These are phyloP conservation scores for Apiospora koreana DNA, from an alignment of 2,329 filamentous ascomycete genomes.

Conservation along the genomic window DNA sequence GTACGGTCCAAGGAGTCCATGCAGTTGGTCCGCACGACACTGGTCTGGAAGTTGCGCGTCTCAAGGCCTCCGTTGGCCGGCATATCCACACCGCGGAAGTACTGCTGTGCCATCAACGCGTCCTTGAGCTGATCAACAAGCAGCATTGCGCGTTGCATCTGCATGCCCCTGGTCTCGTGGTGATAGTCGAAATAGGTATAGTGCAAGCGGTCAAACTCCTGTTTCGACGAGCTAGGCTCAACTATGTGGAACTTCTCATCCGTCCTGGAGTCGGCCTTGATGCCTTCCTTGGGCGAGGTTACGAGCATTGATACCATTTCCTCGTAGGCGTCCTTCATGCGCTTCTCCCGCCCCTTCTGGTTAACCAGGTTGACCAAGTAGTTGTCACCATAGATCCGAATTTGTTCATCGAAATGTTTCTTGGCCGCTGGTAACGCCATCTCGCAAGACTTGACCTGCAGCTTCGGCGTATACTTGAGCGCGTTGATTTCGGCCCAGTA, in stretches of 20 bases:
- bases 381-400: conserved; percentile 91
- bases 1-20: conserved; percentile 99
- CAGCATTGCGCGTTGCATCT: conserved; percentile 88
- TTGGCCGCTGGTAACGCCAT: conserved; percentile 75
- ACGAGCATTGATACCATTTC: conserved; percentile 79
- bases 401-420: conserved; percentile 92
- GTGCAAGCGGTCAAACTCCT: conserved; percentile 81
- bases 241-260: conserved; percentile 82
- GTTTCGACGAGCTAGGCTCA: conserved; percentile 57
- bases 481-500: conserved; percentile 97
- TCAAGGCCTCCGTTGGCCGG: conserved; percentile 78
- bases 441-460: conserved; percentile 85
- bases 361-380: conserved; percentile 98
- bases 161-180: conserved; percentile 91
- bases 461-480: conserved; percentile 84
- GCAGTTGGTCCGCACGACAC: conserved; percentile 95
- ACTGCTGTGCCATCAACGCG: conserved; percentile 76
- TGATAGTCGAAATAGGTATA: conserved; percentile 99
- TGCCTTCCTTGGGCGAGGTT: conserved; percentile 65
- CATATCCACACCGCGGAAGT: conserved; percentile 90
- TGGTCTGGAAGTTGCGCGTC: conserved; percentile 77
- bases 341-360: conserved; percentile 86
- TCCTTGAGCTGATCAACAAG: conserved; percentile 81
- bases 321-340: conserved; percentile 92
- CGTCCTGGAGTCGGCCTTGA: conserved; percentile 64